Percentiles rank a stretch among this genome's conserved stretches.
Evolutionary conservation across 768 basidiomycete genomes (phyloP).

Genomic region (Xerocomellus intermedius): DNA sequence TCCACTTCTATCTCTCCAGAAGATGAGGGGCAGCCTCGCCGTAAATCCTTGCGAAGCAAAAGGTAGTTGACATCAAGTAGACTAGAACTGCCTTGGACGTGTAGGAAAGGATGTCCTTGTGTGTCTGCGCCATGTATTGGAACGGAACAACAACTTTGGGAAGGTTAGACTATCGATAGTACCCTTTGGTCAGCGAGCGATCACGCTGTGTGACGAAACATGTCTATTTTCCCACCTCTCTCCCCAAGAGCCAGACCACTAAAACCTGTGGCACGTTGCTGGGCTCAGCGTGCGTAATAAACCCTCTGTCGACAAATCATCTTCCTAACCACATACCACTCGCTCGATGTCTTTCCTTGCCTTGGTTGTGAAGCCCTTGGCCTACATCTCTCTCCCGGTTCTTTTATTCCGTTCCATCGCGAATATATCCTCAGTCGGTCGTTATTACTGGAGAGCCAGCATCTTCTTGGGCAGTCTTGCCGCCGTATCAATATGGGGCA

Average conservation of each 20-base stretch:
- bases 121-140: neutral
- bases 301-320: constrained; percentile 10
- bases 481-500: constrained; percentile 69
- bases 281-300: constrained; percentile 26
- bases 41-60: constrained; percentile 22
- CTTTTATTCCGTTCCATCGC: constrained; percentile 63
- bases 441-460: constrained; percentile 73
- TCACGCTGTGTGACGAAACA: neutral
- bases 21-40: constrained; percentile 16
- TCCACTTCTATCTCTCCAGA: neutral
- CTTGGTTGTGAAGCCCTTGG: constrained; percentile 64
- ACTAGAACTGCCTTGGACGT: neutral
- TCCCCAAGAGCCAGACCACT: constrained; percentile 16
- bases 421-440: constrained; percentile 50
- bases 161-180: no score
- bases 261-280: constrained; percentile 21
- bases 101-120: neutral
- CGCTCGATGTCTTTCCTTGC: constrained; percentile 61
- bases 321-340: constrained; percentile 13
- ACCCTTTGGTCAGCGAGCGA: neutral
- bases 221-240: constrained; percentile 33
- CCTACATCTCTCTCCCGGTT: constrained; percentile 73
- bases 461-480: constrained; percentile 72
- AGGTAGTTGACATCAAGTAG: neutral
- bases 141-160: neutral